These are phyloP conservation scores for Fonsecaea erecta DNA, from an alignment of 2,329 filamentous ascomycete genomes.

Conservation along the genomic window DNA sequence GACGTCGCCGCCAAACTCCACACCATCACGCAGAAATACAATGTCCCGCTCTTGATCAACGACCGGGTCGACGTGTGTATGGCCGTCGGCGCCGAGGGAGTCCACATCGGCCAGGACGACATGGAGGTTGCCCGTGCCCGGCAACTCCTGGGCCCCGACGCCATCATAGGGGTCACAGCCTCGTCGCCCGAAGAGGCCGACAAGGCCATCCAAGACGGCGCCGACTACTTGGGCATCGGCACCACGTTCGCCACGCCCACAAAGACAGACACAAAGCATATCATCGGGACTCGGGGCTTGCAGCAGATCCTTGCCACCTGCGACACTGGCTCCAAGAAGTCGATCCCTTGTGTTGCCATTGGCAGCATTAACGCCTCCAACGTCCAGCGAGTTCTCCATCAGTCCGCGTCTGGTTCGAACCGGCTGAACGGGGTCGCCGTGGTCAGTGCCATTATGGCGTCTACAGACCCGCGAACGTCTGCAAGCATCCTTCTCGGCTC, in stretches of 20 bases:
- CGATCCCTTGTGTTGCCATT: constrained; percentile 76
- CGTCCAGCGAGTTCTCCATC: constrained; percentile 72
- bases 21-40: constrained; percentile 66
- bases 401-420: constrained; percentile 55
- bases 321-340: constrained; percentile 45
- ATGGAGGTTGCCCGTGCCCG: constrained; percentile 75
- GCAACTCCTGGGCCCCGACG: constrained; percentile 70
- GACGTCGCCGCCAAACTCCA: constrained; percentile 74
- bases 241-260: constrained; percentile 86
- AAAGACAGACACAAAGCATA: constrained; percentile 85
- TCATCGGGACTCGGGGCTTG: constrained; percentile 75
- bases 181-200: constrained; percentile 74
- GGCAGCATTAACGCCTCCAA: constrained; percentile 84
- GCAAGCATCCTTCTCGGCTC: constrained; percentile 64
- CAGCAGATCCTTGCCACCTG: constrained; percentile 69
- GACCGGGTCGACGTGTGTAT: constrained; percentile 89
- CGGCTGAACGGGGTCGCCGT: constrained; percentile 79
- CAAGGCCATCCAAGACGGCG: constrained; percentile 73
- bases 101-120: constrained; percentile 95
- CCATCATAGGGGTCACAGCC: constrained; percentile 90
- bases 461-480: constrained; percentile 67
- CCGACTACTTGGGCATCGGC: constrained; percentile 88
- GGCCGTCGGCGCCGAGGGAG: constrained; percentile 84
- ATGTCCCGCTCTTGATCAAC: constrained; percentile 86
- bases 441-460: constrained; percentile 84